A percentile compares a stretch with the other conserved stretches of the same genome.
Evolutionary conservation across 1,284 basidiomycete species (phyloP).

Genomic region (Violaceomyces palustris): DNA sequence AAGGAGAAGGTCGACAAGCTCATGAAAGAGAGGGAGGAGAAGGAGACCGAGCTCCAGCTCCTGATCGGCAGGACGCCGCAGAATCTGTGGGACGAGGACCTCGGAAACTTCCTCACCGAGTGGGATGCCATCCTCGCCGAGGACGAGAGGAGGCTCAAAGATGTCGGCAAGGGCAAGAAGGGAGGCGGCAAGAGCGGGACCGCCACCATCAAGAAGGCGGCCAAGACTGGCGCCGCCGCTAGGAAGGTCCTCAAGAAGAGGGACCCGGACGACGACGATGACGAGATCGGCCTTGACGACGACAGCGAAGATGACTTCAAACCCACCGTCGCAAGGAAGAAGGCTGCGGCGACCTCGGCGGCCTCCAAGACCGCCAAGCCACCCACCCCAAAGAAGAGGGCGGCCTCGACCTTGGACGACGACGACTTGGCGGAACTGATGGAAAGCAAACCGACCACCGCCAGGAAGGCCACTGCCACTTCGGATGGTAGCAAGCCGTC

Average conservation of each 20-base stretch:
- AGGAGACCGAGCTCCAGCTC: slow-evolving; percentile 74
- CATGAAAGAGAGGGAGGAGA: slow-evolving; percentile 70
- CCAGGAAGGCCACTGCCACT: slow-evolving; percentile 16
- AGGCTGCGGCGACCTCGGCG: slow-evolving; percentile 12
- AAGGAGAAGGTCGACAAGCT: slow-evolving; percentile 89
- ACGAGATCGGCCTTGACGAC: slow-evolving; percentile 10
- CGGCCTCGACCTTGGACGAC: slow-evolving; percentile 21
- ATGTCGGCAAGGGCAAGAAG: slow-evolving; percentile 60
- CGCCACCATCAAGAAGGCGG: slow-evolving; percentile 61
- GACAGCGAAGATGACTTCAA: slow-evolving; percentile 41
- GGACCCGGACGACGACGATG: slow-evolving; percentile 33
- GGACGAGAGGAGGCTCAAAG: slow-evolving; percentile 62
- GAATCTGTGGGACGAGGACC: slow-evolving; percentile 84
- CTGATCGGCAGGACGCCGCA: slow-evolving; percentile 75
- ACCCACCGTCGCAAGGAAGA: slow-evolving; percentile 16
- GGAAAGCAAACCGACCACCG: slow-evolving; percentile 7
- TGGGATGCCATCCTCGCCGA: slow-evolving; percentile 66
- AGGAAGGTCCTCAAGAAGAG: slow-evolving; percentile 59
- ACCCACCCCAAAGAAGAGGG: slow-evolving; percentile 14
- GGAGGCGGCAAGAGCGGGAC: slow-evolving; percentile 57
- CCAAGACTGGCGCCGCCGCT: slow-evolving; percentile 58
- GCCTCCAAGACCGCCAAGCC: slow-evolving; percentile 6
- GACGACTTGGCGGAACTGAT: slow-evolving; percentile 18
- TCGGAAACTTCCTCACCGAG: slow-evolving; percentile 74
- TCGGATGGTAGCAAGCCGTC: slow-evolving; percentile 7